Evolutionary conservation across 2,329 filamentous ascomycete species (phyloP).

Genomic region (Colletotrichum brevisporum): DNA sequence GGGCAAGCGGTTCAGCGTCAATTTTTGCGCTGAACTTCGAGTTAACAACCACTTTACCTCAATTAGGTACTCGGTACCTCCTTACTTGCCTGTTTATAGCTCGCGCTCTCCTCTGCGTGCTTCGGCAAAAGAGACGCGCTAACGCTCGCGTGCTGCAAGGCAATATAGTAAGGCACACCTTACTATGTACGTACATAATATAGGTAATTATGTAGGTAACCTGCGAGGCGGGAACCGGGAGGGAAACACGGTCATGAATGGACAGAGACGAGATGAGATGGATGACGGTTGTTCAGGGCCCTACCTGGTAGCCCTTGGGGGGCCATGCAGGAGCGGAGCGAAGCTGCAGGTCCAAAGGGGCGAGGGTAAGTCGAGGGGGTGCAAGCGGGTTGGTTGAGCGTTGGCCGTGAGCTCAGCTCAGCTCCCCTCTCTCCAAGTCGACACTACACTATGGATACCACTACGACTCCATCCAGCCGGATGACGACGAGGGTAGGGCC

Average conservation of each 20-base stretch:
- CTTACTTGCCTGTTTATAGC: too few relatives aligned
- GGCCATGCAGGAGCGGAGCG: conserved; percentile 38
- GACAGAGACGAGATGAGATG: conserved; percentile 36
- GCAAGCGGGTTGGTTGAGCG: conserved; percentile 23
- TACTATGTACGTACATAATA: too few relatives aligned
- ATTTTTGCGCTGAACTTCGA: too few relatives aligned
- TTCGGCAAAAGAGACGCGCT: conserved; percentile 33
- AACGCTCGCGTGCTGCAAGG: conserved; percentile 12
- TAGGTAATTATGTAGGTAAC: conserved; percentile 23
- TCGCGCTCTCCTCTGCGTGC: too few relatives aligned
- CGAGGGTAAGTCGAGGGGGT: conserved; percentile 7
- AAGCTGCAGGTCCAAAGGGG: conserved; percentile 34
- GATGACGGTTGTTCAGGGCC: conserved; percentile 11
- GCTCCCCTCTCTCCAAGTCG: neutral
- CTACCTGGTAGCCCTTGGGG: conserved; percentile 8
- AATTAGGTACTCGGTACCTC: too few relatives aligned
- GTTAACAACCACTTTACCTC: too few relatives aligned
- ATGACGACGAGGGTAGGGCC: conserved; percentile 20
- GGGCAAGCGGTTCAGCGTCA: neutral
- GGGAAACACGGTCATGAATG: conserved; percentile 5
- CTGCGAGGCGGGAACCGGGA: conserved; percentile 36
- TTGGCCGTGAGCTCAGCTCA: conserved; percentile 23
- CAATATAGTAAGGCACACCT: too few relatives aligned
- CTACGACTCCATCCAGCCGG: conserved; percentile 21
- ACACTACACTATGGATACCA: neutral